These are phyloP conservation scores for Prunus armeniaca DNA, from an alignment of 306 rosid species.

Conservation along the genomic window DNA sequence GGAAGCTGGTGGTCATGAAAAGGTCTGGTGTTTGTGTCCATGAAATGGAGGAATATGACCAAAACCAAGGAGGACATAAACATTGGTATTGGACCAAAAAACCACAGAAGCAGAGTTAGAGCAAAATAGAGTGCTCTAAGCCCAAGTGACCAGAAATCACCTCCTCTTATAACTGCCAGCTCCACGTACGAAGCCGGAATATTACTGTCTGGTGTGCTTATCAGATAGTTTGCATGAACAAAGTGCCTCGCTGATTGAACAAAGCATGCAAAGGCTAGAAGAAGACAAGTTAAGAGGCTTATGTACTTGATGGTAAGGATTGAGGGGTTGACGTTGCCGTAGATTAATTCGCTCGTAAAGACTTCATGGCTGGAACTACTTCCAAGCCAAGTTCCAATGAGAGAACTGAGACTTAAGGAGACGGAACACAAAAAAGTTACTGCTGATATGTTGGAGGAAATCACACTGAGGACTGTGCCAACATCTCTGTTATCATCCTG, in stretches of 20 bases:
- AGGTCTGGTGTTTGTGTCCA: constrained; percentile 62
- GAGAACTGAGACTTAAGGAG: constrained; percentile 60
- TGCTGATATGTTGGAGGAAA: constrained; percentile 61
- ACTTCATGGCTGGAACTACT: constrained; percentile 29
- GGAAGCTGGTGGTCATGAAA: constrained; percentile 27
- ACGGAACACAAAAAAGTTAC: constrained; percentile 60
- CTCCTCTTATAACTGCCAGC: constrained; percentile 62
- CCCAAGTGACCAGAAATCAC: constrained; percentile 79
- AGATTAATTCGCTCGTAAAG: constrained; percentile 46
- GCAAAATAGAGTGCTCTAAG: constrained; percentile 75
- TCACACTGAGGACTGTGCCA: constrained; percentile 41
- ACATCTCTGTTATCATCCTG: constrained; percentile 48
- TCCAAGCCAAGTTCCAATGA: constrained; percentile 77
- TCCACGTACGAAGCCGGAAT: constrained; percentile 51
- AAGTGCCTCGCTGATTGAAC: constrained; percentile 71
- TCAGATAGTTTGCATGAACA: constrained; percentile 72
- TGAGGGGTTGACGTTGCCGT: constrained; percentile 51
- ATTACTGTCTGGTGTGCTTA: constrained; percentile 52
- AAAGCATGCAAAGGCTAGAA: constrained; percentile 65
- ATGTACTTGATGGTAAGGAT: constrained; percentile 60
- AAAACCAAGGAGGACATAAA: constrained; percentile 48
- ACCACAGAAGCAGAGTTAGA: constrained; percentile 64
- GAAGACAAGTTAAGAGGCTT: constrained; percentile 56
- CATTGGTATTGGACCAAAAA: constrained; percentile 87
- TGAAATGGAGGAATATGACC: constrained; percentile 45